phyloP scores from a whole-genome alignment of 345 rosid genomes.

The Arabis alpina region DNA sequence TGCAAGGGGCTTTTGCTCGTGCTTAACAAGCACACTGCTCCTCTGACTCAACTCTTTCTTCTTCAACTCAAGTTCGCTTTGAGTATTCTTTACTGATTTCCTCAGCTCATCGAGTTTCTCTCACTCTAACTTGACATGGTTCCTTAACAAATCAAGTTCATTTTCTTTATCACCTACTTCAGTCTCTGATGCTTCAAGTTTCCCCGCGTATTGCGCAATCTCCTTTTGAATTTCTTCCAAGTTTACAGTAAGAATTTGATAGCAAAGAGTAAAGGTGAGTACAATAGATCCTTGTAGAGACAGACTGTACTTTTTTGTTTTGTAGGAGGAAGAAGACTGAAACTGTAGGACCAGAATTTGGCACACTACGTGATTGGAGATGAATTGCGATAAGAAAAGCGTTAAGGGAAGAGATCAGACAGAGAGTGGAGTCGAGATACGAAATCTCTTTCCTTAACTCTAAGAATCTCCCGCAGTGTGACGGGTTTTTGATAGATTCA shows the following conservation, averaged over 20 bases:
- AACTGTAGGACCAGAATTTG: too few relatives aligned
- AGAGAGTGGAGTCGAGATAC: too few relatives aligned
- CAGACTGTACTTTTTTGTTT: background rate
- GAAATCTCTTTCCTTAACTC: too few relatives aligned
- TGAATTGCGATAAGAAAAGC: too few relatives aligned
- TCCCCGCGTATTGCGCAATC: background rate
- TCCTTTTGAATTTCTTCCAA: background rate
- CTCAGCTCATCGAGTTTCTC: background rate
- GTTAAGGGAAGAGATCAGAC: too few relatives aligned
- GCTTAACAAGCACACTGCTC: conserved; percentile 21
- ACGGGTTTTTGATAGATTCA: too few relatives aligned
- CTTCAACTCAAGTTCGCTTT: conserved; percentile 7
- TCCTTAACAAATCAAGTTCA: conserved; percentile 6
- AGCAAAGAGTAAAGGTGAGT: background rate
- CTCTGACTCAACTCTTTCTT: conserved; percentile 19
- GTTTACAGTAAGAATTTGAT: background rate
- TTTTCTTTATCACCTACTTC: conserved; percentile 9
- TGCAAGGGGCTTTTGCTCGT: background rate
- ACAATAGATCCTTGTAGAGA: background rate
- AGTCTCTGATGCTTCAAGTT: background rate
- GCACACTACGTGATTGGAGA: too few relatives aligned
- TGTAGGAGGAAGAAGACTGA: background rate
- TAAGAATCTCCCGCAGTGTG: too few relatives aligned
- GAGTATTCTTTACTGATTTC: conserved; percentile 1
- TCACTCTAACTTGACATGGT: conserved; percentile 19